These are phyloP conservation scores for Atalantia buxifolia DNA, from an alignment of 345 rosid species.

Conservation along the genomic window DNA sequence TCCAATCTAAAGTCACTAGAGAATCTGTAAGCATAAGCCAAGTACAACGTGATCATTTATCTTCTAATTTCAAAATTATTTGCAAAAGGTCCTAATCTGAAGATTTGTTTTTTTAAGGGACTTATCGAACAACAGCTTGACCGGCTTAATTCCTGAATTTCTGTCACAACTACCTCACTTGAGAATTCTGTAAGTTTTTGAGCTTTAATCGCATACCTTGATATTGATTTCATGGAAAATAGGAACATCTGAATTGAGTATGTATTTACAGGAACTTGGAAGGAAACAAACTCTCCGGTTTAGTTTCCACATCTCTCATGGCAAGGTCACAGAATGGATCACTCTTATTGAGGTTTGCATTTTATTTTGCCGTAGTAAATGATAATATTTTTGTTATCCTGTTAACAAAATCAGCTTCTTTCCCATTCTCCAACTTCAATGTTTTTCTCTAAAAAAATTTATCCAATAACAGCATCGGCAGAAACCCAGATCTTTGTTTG, in stretches of 20 bases:
- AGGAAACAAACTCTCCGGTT: slow-evolving; percentile 32
- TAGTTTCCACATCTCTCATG: slow-evolving; percentile 23
- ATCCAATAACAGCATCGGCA: slow-evolving; percentile 29
- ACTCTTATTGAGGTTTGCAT: slow-evolving; percentile 21
- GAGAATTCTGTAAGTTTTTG: slow-evolving; percentile 34
- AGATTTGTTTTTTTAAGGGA: slow-evolving; percentile 20
- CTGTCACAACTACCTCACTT: slow-evolving; percentile 35
- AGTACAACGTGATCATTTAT: not conserved
- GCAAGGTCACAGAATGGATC: slow-evolving; percentile 11
- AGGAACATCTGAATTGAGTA: not conserved
- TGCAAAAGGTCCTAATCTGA: not conserved
- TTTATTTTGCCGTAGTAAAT: not conserved
- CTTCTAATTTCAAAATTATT: not conserved
- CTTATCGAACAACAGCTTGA: slow-evolving; percentile 42
- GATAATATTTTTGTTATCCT: not conserved
- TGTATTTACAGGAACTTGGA: slow-evolving; percentile 24
- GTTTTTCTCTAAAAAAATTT: not conserved
- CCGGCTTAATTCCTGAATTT: slow-evolving; percentile 41
- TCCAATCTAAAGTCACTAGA: slow-evolving; percentile 21
- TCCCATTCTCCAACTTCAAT: not conserved
- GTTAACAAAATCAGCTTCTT: not conserved
- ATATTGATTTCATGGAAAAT: not conserved
- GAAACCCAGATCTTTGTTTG: slow-evolving; percentile 42
- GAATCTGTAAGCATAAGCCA: slow-evolving; percentile 22
- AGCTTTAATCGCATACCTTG: not conserved